A percentile compares a stretch with the other conserved stretches of the same genome.
Conservation (phyloP, 306 rosid species). For the Pterocarpus macrocarpus region DNA sequence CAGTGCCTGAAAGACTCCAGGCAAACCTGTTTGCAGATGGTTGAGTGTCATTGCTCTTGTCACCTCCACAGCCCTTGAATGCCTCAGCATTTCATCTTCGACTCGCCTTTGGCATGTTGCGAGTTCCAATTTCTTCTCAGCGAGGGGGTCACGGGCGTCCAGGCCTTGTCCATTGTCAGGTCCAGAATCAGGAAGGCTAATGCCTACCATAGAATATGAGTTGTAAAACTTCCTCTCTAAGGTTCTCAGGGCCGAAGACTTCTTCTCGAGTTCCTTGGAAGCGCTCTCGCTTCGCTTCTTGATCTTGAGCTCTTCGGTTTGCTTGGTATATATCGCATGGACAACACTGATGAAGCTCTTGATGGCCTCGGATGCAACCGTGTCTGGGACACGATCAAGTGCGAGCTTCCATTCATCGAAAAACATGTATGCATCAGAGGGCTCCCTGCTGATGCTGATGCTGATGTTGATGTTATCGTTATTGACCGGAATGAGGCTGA, state of each 20-base stretch:
- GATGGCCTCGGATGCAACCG: slow-evolving; percentile 95
- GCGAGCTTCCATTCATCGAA: slow-evolving; percentile 98
- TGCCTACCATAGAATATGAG: slow-evolving; percentile 95
- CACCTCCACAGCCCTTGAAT: slow-evolving; percentile 87
- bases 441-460: slow-evolving; percentile 51
- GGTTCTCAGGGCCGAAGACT: slow-evolving; percentile 78
- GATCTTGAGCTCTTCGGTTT: slow-evolving; percentile 84
- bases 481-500: slow-evolving; percentile 73
- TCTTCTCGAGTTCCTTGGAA: slow-evolving; percentile 89
- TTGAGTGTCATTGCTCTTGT: slow-evolving; percentile 96
- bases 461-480: slow-evolving; percentile 59
- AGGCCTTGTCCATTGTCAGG: slow-evolving; percentile 70
- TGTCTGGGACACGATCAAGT: slow-evolving; percentile 96
- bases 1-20: slow-evolving; percentile 94
- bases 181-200: slow-evolving; percentile 84
- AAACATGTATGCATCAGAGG: slow-evolving; percentile 71
- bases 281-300: slow-evolving; percentile 82
- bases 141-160: slow-evolving; percentile 94
- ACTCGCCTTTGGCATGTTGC: slow-evolving; percentile 90
- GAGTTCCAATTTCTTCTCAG: slow-evolving; percentile 87
- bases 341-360: slow-evolving; percentile 92
- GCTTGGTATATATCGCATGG: slow-evolving; percentile 79
- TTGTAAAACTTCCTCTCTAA: slow-evolving; percentile 90
- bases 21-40: slow-evolving; percentile 95
- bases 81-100: slow-evolving; percentile 87